A percentile compares a stretch with the other conserved stretches of the same genome.
Evolutionary conservation across 495 filamentous ascomycete genomes (phyloP).

Genomic region (Hyaloscypha hepaticicola): DNA sequence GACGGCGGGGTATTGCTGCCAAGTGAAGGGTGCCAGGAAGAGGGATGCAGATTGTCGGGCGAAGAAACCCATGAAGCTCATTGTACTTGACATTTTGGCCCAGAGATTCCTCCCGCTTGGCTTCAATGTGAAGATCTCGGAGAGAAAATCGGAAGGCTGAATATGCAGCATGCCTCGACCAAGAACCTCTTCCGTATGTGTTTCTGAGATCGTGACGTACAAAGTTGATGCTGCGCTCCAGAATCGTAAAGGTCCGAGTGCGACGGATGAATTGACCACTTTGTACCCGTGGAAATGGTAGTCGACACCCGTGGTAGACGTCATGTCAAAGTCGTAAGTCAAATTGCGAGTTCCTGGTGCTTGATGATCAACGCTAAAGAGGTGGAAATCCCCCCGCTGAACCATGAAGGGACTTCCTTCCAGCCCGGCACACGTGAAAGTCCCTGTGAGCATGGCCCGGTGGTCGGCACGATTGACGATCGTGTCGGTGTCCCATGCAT

Average conservation of each 20-base stretch:
- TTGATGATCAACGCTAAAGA: conserved; percentile 54
- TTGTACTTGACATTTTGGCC: conserved; percentile 42
- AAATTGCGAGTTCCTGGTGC: conserved; percentile 57
- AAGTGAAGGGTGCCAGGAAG: conserved; percentile 55
- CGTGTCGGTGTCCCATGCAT: conserved; percentile 48
- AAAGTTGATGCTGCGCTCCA: conserved; percentile 66
- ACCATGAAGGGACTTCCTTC: conserved; percentile 59
- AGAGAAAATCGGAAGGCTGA: conserved; percentile 51
- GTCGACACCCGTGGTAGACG: conserved; percentile 46
- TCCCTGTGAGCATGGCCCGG: conserved; percentile 57
- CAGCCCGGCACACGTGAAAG: conserved; percentile 59
- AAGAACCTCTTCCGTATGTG: conserved; percentile 40
- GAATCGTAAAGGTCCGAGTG: conserved; percentile 50
- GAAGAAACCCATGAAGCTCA: conserved; percentile 57
- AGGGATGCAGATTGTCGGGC: conserved; percentile 50
- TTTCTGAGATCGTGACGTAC: conserved; percentile 51
- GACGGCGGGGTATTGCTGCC: conserved; percentile 52
- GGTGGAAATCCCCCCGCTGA: conserved; percentile 54
- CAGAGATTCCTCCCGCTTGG: conserved; percentile 47
- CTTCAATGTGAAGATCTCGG: conserved; percentile 56
- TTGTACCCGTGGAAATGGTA: conserved; percentile 63
- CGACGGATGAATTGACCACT: conserved; percentile 57
- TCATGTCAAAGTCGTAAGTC: conserved; percentile 61
- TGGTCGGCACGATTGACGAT: conserved; percentile 47
- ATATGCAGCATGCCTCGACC: conserved; percentile 63